Conservation (phyloP, 2,329 filamentous ascomycete genomes). For the Catunica adiposa region DNA sequence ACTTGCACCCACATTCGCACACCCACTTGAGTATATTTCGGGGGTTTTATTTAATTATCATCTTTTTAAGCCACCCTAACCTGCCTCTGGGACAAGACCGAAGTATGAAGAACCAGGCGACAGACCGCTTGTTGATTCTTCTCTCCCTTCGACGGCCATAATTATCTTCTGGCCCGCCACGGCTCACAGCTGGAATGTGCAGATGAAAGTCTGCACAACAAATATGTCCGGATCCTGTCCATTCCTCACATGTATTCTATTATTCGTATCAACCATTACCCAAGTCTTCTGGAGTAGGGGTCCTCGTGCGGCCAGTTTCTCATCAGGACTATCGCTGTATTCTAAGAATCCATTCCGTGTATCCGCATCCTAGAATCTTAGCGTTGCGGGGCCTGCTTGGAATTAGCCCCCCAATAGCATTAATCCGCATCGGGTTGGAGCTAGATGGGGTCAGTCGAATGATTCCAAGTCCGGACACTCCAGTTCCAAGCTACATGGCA, state of each 20-base stretch:
- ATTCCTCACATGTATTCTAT: too few species aligned
- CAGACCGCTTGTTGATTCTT: not conserved
- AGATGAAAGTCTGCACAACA: not conserved
- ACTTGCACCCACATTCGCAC: too few species aligned
- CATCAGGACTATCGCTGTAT: not conserved
- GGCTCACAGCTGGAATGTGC: not conserved
- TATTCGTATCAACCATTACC: too few species aligned
- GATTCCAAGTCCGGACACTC: too few species aligned
- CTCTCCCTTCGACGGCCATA: constrained; percentile 1
- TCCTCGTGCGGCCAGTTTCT: not conserved
- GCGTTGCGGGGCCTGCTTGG: too few species aligned
- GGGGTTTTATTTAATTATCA: not conserved
- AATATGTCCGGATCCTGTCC: too few species aligned
- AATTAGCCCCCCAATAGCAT: too few species aligned
- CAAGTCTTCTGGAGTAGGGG: not conserved
- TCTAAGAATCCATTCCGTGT: too few species aligned
- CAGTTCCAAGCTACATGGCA: too few species aligned
- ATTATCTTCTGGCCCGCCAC: not conserved
- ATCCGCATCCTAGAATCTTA: too few species aligned
- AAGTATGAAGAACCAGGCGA: not conserved
- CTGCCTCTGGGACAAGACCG: not conserved
- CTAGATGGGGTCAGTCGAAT: too few species aligned
- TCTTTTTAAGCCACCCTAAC: not conserved
- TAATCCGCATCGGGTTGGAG: too few species aligned
- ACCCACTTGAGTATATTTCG: not conserved